Percentiles rank a stretch among this genome's conserved stretches.
These are phyloP conservation scores for Zarea fungicola DNA, from an alignment of 2,329 filamentous ascomycete species.

Conservation along the genomic window DNA sequence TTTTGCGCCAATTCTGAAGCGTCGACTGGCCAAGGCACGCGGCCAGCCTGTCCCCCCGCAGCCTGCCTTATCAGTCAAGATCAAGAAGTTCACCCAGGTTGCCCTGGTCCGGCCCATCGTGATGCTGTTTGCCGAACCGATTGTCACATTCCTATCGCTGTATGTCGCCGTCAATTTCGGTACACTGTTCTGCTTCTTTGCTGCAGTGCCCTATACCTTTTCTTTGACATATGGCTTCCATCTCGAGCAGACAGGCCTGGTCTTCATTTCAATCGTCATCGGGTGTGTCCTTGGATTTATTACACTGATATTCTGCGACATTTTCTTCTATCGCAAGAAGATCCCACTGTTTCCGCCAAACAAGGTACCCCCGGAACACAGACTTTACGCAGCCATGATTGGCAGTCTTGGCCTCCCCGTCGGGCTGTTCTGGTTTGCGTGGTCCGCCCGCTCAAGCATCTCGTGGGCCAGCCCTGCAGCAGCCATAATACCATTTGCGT, in stretches of 20 bases:
- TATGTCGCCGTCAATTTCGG: constrained; percentile 54
- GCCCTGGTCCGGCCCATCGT: constrained; percentile 15
- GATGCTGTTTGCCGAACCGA: constrained; percentile 35
- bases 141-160: constrained; percentile 65
- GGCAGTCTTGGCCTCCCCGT: constrained; percentile 16
- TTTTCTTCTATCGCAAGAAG: constrained; percentile 1
- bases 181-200: constrained; percentile 50
- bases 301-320: constrained; percentile 14
- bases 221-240: constrained; percentile 15
- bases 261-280: constrained; percentile 17
- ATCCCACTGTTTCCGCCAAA: constrained; percentile 11
- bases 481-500: constrained; percentile 39
- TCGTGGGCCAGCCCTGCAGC: constrained; percentile 18
- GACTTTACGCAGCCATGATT: constrained; percentile 17
- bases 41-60: neutral
- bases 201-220: constrained; percentile 23
- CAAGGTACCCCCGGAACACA: constrained; percentile 16
- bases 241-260: constrained; percentile 13
- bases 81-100: neutral
- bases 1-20: constrained; percentile 13
- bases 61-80: neutral
- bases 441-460: neutral
- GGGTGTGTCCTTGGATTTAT: constrained; percentile 13
- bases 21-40: constrained; percentile 6
- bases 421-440: constrained; percentile 20